These are phyloP conservation scores for Cercophora samala DNA, from an alignment of 495 filamentous ascomycete species.

Conservation along the genomic window DNA sequence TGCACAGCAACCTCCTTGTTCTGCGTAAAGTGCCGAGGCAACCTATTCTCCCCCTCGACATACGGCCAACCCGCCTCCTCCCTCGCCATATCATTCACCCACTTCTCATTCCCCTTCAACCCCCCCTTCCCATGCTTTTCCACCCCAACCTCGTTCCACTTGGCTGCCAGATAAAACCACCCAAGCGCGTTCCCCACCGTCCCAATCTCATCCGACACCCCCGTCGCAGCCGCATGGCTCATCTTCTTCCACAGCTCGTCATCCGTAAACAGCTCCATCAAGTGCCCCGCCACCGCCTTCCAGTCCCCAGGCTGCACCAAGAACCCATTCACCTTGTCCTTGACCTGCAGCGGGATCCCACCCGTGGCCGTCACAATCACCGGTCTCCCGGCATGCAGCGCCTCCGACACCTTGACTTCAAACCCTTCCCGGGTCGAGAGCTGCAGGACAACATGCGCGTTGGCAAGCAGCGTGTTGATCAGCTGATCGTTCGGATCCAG, in stretches of 20 bases:
- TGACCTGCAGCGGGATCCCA: slow-evolving; percentile 79
- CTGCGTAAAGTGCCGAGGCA: slow-evolving; percentile 50
- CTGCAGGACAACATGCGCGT: slow-evolving; percentile 70
- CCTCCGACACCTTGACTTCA: slow-evolving; percentile 87
- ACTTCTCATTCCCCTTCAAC: slow-evolving; percentile 49
- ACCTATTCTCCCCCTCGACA: slow-evolving; percentile 55
- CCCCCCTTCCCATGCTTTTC: slow-evolving; percentile 38
- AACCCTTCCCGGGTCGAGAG: slow-evolving; percentile 83
- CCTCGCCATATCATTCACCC: slow-evolving; percentile 79
- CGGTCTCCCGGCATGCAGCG: slow-evolving; percentile 78
- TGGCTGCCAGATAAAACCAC: slow-evolving; percentile 75
- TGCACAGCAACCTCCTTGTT: slow-evolving; percentile 24
- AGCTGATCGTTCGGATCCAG: slow-evolving; percentile 76
- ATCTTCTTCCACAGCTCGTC: slow-evolving; percentile 60
- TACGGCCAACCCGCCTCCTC: slow-evolving; percentile 61
- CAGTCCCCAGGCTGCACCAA: slow-evolving; percentile 71
- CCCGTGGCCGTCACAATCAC: slow-evolving; percentile 76
- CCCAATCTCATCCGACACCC: slow-evolving; percentile 78
- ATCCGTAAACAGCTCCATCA: slow-evolving; percentile 68
- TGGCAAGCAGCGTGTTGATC: slow-evolving; percentile 75
- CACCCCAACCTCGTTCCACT: slow-evolving; percentile 48
- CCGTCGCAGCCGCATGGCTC: slow-evolving; percentile 59
- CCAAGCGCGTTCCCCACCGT: slow-evolving; percentile 75
- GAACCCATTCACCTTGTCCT: slow-evolving; percentile 70
- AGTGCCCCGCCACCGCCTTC: slow-evolving; percentile 65